These are phyloP conservation scores for Neckera pumila DNA, from an alignment of 225 moss, liverwort and hornwort species.

Conservation along the genomic window DNA sequence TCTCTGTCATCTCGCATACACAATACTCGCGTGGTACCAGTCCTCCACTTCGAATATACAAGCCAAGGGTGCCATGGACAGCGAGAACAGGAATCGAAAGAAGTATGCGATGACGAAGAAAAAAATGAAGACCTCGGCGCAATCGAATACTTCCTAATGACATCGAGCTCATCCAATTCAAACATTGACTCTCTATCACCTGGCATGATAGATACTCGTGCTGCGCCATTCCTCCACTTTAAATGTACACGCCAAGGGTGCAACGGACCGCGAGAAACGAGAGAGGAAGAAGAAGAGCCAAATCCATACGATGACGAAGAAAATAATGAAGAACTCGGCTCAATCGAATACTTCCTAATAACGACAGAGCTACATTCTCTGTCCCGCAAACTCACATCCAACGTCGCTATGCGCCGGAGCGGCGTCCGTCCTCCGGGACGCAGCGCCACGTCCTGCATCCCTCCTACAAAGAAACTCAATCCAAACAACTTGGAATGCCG, in stretches of 20 bases:
- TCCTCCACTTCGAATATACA: not conserved
- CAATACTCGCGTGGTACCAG: not conserved
- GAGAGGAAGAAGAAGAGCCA: not conserved
- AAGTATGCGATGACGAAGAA: not conserved
- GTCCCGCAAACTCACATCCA: not conserved
- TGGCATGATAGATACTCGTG: not conserved
- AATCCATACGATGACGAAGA: not conserved
- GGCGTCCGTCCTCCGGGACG: not conserved
- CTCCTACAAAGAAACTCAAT: not conserved
- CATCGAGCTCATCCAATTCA: not conserved
- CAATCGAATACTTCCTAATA: not conserved
- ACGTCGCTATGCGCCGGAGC: not conserved
- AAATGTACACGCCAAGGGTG: not conserved
- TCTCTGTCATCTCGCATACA: constrained; percentile 3
- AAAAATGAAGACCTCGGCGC: not conserved
- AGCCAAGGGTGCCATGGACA: not conserved
- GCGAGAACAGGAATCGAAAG: not conserved
- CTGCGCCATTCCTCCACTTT: not conserved
- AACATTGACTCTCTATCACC: not conserved
- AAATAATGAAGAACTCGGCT: not conserved
- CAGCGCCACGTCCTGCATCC: constrained; percentile 5
- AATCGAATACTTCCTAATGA: not conserved
- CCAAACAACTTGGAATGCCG: not conserved
- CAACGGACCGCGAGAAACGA: not conserved
- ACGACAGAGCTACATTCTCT: not conserved